Evolutionary conservation across 441 rosid species (phyloP), one percentile per base, ranked within the genome.

Genomic region (Metrosideros polymorpha): DNA sequence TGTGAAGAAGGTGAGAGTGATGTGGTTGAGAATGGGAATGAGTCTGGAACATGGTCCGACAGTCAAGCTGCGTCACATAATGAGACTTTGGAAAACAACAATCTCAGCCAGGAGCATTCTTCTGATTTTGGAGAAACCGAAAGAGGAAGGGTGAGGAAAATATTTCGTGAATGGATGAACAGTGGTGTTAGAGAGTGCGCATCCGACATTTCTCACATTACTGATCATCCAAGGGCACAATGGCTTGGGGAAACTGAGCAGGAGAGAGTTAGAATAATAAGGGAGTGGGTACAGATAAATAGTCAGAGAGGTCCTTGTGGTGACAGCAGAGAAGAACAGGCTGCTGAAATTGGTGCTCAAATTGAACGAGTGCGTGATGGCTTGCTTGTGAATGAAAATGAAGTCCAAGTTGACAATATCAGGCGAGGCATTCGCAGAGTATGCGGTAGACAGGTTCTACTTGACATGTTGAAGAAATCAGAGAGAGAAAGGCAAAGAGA

Each of bases 171-270:
- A 83, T 96, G 99, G 99, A 95, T 89, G 95, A 93, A 89, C 85
- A 88, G 90, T 89, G 92, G 96, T 87, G 87, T 87, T 12, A 93
- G 94, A 85, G 98, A 94, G 32, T 87, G 88, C 12, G 25, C 90
- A 54, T 85, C 97, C n/a, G 88, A 89, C 89, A 90, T 89, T 83
- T 91, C 94, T 32, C 90, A 57, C 50, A 54, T 90, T 89, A 92
- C 84, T 45, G 91, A 91, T 85, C 86, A 89, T 86, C 76, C 97
- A 56, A 94, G 94, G 89, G 92, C 91, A 9, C 96, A 94, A 82
- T 92, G 96, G 97, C 95, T 96, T 66, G 98, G 97, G 61, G 98
- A 97, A 92, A 93, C 91, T 50, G 98, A 97, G 89, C 99, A 94
- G 91, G 98, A 93, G 92, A 95, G 99, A 87, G 98, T 96, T 83